phyloP scores from a whole-genome alignment of 768 basidiomycete species.

The Mycena vulgaris region DNA sequence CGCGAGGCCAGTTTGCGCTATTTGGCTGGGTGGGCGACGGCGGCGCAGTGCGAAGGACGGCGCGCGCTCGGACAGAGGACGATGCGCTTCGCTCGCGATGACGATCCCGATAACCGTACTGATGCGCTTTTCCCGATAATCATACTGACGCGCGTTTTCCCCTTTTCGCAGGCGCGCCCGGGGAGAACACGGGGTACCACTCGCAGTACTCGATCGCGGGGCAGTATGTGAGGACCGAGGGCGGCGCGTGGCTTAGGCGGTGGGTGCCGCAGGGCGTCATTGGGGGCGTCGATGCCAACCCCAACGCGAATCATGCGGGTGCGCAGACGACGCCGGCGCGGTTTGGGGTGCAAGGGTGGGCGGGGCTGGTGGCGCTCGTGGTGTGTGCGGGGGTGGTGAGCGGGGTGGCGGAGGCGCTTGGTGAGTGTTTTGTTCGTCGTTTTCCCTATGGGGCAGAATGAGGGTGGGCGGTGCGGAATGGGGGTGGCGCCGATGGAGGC shows the following conservation, averaged over 20 bases:
- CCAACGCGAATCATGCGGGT: not conserved
- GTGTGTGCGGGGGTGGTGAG: constrained; percentile 83
- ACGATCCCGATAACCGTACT: too few relatives aligned
- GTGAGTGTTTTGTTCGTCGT: constrained; percentile 60
- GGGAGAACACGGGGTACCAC: constrained; percentile 17
- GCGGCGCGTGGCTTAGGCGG: constrained; percentile 30
- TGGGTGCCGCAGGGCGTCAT: constrained; percentile 44
- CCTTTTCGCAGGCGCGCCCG: not conserved
- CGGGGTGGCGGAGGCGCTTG: constrained; percentile 91
- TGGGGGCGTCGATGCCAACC: constrained; percentile 13
- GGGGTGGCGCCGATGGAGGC: too few relatives aligned
- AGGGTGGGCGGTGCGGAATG: too few relatives aligned
- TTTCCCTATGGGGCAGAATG: too few relatives aligned
- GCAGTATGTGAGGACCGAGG: constrained; percentile 31
- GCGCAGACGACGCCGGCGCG: constrained; percentile 36
- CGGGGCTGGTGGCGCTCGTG: constrained; percentile 70
- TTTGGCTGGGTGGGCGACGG: too few relatives aligned
- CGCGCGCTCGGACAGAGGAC: too few relatives aligned
- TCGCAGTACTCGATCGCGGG: constrained; percentile 40
- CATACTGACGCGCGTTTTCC: too few relatives aligned
- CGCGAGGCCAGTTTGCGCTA: too few relatives aligned
- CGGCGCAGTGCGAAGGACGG: too few relatives aligned
- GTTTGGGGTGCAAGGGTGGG: constrained; percentile 53
- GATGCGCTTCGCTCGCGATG: too few relatives aligned
- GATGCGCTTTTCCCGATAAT: too few relatives aligned